A percentile compares a stretch with the other conserved stretches of the same genome.
phyloP scores from a whole-genome alignment of 768 basidiomycete genomes.

The Boletus sp. region DNA sequence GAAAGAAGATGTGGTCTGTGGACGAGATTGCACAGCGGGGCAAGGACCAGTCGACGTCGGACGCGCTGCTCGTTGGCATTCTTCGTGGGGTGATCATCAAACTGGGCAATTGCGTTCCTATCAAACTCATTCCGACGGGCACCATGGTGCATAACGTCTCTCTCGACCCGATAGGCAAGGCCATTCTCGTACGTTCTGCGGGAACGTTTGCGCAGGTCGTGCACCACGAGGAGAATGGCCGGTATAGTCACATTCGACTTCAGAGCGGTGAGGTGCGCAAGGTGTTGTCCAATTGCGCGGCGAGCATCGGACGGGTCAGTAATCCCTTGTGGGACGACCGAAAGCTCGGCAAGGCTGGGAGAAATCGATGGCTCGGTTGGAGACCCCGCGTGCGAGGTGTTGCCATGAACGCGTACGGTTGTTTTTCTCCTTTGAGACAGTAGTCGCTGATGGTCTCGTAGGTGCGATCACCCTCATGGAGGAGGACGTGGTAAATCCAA shows the following conservation, averaged over 20 bases:
- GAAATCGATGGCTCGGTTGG: slow-evolving; percentile 82
- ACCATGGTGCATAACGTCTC: slow-evolving; percentile 88
- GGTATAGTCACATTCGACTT: slow-evolving; percentile 80
- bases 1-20: slow-evolving; percentile 16
- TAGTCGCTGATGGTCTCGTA: slow-evolving; percentile 28
- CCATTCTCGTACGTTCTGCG: slow-evolving; percentile 84
- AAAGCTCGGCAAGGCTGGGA: slow-evolving; percentile 88
- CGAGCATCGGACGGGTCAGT: slow-evolving; percentile 89
- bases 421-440: neutral
- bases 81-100: slow-evolving; percentile 82
- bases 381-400: slow-evolving; percentile 89
- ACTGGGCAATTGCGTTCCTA: slow-evolving; percentile 89
- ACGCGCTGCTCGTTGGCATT: slow-evolving; percentile 77
- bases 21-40: slow-evolving; percentile 23
- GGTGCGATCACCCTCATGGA: slow-evolving; percentile 91
- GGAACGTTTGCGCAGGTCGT: slow-evolving; percentile 85
- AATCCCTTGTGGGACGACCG: slow-evolving; percentile 88
- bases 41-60: slow-evolving; percentile 40
- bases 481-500: slow-evolving; percentile 98
- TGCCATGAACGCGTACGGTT: slow-evolving; percentile 88
- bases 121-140: slow-evolving; percentile 88
- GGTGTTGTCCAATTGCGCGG: slow-evolving; percentile 76
- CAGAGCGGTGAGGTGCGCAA: slow-evolving; percentile 92
- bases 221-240: slow-evolving; percentile 65
- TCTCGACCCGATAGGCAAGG: slow-evolving; percentile 72